phyloP scores from a whole-genome alignment of 140 eudicot species.

The Ambrosia hybrid region DNA sequence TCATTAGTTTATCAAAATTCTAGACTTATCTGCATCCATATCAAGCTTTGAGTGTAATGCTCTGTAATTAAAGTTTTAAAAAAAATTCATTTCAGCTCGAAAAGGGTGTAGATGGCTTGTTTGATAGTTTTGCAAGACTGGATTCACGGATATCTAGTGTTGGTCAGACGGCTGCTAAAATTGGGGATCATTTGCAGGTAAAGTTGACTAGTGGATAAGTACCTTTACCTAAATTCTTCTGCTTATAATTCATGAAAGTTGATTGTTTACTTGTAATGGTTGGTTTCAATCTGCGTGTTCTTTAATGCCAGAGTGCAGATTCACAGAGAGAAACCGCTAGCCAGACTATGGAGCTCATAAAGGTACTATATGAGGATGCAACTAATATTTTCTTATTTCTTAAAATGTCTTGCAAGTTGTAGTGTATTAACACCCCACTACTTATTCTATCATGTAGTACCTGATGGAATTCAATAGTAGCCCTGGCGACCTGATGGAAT shows the following conservation, averaged over 20 bases:
- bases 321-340: conserved; percentile 98
- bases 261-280: conserved; percentile 12
- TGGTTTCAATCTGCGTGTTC: conserved; percentile 22
- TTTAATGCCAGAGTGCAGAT: conserved; percentile 87
- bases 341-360: conserved; percentile 98
- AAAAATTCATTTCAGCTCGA: conserved; percentile 59
- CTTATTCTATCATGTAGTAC: conserved; percentile 57
- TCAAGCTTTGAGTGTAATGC: conserved; percentile 9
- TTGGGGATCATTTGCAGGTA: conserved; percentile 99
- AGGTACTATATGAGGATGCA: conserved; percentile 48
- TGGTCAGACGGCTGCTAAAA: conserved; percentile 99
- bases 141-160: conserved; percentile 99
- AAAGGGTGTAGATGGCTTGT: conserved; percentile 98
- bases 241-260: conserved; percentile 7
- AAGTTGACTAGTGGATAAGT: conserved; percentile 10
- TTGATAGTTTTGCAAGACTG: conserved; percentile 92
- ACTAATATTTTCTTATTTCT: background rate
- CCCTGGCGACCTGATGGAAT: conserved; percentile 99
- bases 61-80: conserved; percentile 1
- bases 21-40: conserved; percentile 16
- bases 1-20: conserved; percentile 1
- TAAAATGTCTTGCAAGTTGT: background rate
- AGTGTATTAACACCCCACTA: conserved; percentile 15
- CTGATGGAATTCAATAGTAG: conserved; percentile 98
- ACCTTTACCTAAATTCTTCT: conserved; percentile 7